Conservation (phyloP, 1,284 basidiomycete species). For the Salmacisia buchloeana region DNA sequence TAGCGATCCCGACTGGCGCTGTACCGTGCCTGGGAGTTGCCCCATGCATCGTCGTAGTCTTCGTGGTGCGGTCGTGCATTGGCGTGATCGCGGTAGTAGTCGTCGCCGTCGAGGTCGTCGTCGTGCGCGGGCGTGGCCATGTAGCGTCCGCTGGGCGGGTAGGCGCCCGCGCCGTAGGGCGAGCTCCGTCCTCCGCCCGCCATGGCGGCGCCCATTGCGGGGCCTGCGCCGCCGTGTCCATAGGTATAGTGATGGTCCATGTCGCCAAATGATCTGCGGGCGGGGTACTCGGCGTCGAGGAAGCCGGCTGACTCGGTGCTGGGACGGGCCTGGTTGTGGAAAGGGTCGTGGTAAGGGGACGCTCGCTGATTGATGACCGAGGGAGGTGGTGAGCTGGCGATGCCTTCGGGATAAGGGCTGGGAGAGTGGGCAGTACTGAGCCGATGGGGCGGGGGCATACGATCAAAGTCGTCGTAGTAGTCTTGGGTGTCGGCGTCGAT, state of each 20-base stretch:
- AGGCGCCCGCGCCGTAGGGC: no score
- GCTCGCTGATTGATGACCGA: no score
- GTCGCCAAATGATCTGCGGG: background rate
- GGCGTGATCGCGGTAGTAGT: no score
- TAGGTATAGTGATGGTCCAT: background rate
- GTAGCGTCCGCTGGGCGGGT: background rate
- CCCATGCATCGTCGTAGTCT: constrained; percentile 21
- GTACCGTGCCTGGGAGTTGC: background rate
- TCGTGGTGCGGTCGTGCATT: no score
- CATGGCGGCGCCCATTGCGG: background rate
- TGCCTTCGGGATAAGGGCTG: constrained; percentile 17
- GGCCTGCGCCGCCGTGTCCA: background rate
- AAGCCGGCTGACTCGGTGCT: constrained; percentile 19
- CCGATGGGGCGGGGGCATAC: constrained; percentile 20
- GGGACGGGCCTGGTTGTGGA: background rate
- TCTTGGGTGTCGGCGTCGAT: constrained; percentile 28
- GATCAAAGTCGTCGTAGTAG: constrained; percentile 21
- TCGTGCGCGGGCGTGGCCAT: constrained; percentile 9
- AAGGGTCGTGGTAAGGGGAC: background rate
- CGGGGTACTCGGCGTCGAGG: constrained; percentile 10
- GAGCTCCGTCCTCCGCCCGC: constrained; percentile 4
- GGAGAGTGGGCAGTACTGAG: constrained; percentile 19
- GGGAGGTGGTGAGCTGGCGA: no score
- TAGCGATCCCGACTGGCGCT: constrained; percentile 26
- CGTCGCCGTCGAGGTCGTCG: constrained; percentile 6